Conservation (phyloP, 257 asterid genomes). For the Ophiorrhiza pumila region DNA sequence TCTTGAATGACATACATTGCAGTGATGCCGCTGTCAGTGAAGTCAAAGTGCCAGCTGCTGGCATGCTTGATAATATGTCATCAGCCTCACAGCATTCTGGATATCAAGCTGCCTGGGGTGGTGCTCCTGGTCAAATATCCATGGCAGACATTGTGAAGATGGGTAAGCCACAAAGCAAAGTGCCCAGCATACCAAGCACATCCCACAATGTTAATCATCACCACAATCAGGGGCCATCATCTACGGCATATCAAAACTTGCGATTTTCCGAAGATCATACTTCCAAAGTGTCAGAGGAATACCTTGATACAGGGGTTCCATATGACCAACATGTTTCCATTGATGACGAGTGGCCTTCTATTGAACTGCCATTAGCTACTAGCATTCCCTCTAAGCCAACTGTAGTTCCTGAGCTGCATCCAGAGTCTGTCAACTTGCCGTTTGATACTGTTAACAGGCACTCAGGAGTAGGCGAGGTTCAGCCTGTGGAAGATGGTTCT, state of each 20-base stretch:
- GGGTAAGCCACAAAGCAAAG: constrained; percentile 66
- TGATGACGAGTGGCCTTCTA: constrained; percentile 70
- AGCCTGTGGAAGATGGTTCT: constrained; percentile 35
- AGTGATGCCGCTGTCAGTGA: constrained; percentile 50
- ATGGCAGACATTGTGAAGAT: constrained; percentile 97
- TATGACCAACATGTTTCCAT: constrained; percentile 41
- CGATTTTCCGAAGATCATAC: constrained; percentile 37
- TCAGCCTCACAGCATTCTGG: constrained; percentile 47
- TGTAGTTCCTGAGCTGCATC: constrained; percentile 45
- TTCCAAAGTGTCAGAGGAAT: constrained; percentile 30
- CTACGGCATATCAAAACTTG: constrained; percentile 26
- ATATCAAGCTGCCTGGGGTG: constrained; percentile 60
- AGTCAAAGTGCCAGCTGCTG: constrained; percentile 37
- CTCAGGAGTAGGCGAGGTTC: constrained; percentile 46
- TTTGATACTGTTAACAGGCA: constrained; percentile 35
- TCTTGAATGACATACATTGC: constrained; percentile 23
- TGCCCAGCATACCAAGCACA: constrained; percentile 35
- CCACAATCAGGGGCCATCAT: constrained; percentile 39
- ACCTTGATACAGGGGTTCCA: constrained; percentile 36
- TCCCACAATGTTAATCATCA: constrained; percentile 35
- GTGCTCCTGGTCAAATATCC: constrained; percentile 74
- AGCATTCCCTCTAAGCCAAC: constrained; percentile 36
- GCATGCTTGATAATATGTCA: constrained; percentile 37
- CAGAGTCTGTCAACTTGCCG: constrained; percentile 37
- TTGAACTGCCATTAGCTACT: constrained; percentile 49